Base-by-base conservation (phyloP, 2,329 filamentous ascomycete genomes). In the Ceratocystis diversiconidia region DNA sequence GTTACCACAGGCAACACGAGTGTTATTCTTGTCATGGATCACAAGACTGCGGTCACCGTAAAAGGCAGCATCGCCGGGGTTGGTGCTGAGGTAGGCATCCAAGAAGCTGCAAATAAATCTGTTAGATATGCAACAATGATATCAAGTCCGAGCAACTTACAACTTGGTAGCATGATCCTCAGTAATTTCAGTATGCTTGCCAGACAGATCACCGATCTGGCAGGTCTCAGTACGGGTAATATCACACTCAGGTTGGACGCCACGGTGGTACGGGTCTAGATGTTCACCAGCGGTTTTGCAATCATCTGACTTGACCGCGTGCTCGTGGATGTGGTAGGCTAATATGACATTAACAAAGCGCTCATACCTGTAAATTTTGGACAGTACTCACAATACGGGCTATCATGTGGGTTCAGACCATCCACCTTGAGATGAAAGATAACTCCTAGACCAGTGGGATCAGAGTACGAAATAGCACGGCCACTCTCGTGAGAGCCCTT, bases 181-280 rank as follows among this genome's bases (percentile, higher is more conserved):
- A 68, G 64, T 63, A 25, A 82, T 76, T 52, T 76, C 75, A 32
- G 81, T 81, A 68, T 84, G 77, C 72, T 86, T 86, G 65, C 83
- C 84, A 41, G 79, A 76, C 32, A 85, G 73, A 71, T 86, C 84
- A 61, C 84, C 84, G 4, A 82, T 78, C 72, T 86, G 78, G 72
- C 84, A 86, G 19, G 78, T 81, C 67, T 78, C 71, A 1, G 82
- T 82, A 30, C 73, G 69, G 15, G 72, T 70, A 10, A 71, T 57
- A 68, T 84, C 75, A 71, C 84, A 86, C 2, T 77, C 70, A 25
- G 79, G 75, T 0, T 70, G 70, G 69, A 82, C 76, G 57, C 78
- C 78, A 41, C 81, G 79, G 41, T 75, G 70, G 71, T 77, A 84
- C 2, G 83, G 82, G 70, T 85, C 81, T 5, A 85, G 76, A 69